A percentile compares a stretch with the other conserved stretches of the same genome.
phyloP scores from a whole-genome alignment of 1,284 basidiomycete species.

The Ustanciosporium gigantosporum region DNA sequence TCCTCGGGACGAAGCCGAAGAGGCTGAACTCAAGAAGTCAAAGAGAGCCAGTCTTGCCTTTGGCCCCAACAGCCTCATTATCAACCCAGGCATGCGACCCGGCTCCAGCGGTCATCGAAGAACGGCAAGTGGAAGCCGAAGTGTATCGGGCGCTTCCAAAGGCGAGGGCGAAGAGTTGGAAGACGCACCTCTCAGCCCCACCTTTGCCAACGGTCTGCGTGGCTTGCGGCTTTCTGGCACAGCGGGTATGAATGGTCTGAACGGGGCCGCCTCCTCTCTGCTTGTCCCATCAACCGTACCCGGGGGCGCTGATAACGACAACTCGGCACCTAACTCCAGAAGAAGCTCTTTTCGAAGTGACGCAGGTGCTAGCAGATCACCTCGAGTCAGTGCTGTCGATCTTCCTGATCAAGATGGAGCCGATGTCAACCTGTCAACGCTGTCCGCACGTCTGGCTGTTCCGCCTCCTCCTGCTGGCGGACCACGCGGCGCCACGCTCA shows the following conservation, averaged over 20 bases:
- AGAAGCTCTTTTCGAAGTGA: conserved; percentile 39
- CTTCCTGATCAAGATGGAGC: conserved; percentile 5
- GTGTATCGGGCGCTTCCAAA: conserved; percentile 24
- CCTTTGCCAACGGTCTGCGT: conserved; percentile 27
- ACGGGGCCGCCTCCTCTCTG: conserved; percentile 11
- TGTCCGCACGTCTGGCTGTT: conserved; percentile 15
- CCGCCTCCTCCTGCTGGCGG: conserved; percentile 6
- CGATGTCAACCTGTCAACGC: conserved; percentile 3
- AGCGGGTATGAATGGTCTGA: conserved; percentile 11
- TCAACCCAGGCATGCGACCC: conserved; percentile 8
- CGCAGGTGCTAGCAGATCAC: conserved; percentile 7
- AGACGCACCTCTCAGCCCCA: conserved; percentile 37
- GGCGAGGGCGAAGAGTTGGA: conserved; percentile 20
- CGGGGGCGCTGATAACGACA: conserved; percentile 4
- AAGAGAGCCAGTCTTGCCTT: conserved; percentile 50
- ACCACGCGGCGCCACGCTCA: conserved; percentile 6
- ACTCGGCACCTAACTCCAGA: conserved; percentile 30
- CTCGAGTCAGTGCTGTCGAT: conserved; percentile 8
- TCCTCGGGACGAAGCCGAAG: conserved; percentile 37
- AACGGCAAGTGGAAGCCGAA: conserved; percentile 34
- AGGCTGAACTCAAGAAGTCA: conserved; percentile 36
- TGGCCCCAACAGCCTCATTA: conserved; percentile 41
- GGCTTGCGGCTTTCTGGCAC: conserved; percentile 36
- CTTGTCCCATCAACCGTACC: conserved; percentile 6
- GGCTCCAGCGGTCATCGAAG: conserved; percentile 25